These are phyloP conservation scores for Sambucus nigra DNA, from an alignment of 129 eudicot species.

Conservation along the genomic window DNA sequence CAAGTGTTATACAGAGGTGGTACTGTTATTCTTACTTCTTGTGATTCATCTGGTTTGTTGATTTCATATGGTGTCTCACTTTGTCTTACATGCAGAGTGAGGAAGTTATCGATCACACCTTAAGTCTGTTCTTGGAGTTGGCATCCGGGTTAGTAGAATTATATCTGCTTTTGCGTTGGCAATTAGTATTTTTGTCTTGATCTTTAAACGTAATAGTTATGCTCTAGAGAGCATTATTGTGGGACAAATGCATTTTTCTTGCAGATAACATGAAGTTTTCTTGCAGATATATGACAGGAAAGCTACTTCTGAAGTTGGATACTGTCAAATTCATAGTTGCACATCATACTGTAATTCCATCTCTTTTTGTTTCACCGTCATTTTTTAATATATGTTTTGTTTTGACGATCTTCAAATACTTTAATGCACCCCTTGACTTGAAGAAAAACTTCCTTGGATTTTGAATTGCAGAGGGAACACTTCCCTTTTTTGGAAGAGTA, in stretches of 20 bases:
- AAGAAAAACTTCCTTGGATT: background rate
- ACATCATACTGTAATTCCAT: conserved; percentile 66
- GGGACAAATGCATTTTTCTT: background rate
- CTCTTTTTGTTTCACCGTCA: background rate
- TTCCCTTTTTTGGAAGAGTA: conserved; percentile 82
- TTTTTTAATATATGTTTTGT: background rate
- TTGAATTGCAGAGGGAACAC: conserved; percentile 73
- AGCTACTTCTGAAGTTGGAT: conserved; percentile 86
- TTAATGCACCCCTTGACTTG: background rate
- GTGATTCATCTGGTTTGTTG: conserved; percentile 3
- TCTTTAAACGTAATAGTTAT: background rate
- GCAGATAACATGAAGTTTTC: background rate
- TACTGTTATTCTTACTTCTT: conserved; percentile 5
- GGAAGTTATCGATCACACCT: conserved; percentile 89
- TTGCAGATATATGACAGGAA: conserved; percentile 90
- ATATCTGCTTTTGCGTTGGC: background rate
- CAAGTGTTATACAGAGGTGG: conserved; percentile 80
- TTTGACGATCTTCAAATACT: background rate
- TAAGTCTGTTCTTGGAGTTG: conserved; percentile 85
- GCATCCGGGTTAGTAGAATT: conserved; percentile 86
- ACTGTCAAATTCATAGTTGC: conserved; percentile 77
- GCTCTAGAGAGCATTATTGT: background rate
- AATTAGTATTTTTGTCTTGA: background rate
- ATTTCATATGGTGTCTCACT: conserved; percentile 18
- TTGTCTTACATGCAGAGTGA: conserved; percentile 51